Evolutionary conservation across 2,329 filamentous ascomycete genomes (phyloP), one percentile per base, ranked within the genome.

Genomic region (Thyridium curvatum): DNA sequence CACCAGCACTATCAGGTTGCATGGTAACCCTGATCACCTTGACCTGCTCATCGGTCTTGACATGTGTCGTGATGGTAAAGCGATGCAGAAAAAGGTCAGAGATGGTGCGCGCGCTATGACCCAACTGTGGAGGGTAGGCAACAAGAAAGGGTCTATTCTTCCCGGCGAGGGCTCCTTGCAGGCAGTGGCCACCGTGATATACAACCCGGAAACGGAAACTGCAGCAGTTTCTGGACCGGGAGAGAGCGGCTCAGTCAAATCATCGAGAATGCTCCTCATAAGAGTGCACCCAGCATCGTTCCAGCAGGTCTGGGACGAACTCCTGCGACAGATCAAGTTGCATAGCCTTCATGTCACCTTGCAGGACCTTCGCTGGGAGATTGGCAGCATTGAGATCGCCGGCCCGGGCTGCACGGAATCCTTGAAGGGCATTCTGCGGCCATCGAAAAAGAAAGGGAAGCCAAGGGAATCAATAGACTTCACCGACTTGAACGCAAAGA

Each of bases 1-100:
- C 57, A 84, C 93, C 68, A 86, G 86, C 49, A 95, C 88, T 2
- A 84, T 97, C 47, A 74, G 82, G 12, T 57, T 97, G 4, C 81
- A 83, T 48, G 93, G 90, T 0, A 64, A 69, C 12, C 66, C 77
- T 31, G 60, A 66, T 21, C 82, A 81, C 38, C 65, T 95, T 31
- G 68, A 80, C 40, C 73, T 91, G 9, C 58, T 97, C 28, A 78
- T 69, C 51, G 71, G 69, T 5, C 50, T 95, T 2, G 82, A 84
- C 1, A 60, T 88, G 33, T 65, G 66, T 1, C 71, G 78, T 15
- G 69, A 77, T 12, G 69, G 73, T 13, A 26, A 26, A 26, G 21
- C 21, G 10, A 26, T 26, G 21, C 6, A 10, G 10, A 6, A 26
- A 10, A 26, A 26, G 21, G 10, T 26, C 21, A 26, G 21, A 10